Evolutionary conservation across 2,329 filamentous ascomycete species (phyloP), one percentile per base, ranked within the genome.

Genomic region (Sarocladiaceae sp.): DNA sequence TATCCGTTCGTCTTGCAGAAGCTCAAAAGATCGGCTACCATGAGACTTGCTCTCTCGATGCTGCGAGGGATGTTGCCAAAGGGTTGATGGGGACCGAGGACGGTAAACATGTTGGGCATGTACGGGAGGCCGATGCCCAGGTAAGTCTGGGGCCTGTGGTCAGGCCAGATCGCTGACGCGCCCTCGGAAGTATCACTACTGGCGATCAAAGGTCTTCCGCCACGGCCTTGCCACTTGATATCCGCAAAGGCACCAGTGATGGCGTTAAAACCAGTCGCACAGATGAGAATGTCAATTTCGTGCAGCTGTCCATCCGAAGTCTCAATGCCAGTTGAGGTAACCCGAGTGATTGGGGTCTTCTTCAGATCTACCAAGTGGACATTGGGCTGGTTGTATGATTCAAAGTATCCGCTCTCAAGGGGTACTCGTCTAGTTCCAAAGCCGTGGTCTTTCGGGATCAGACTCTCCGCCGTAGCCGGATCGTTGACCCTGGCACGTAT

Each of bases 231-330:
- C 20, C 72, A 59, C 15, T 66, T 67, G 25, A 73, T 62, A 11
- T 67, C 54, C 8, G 29, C 29, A 15, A 33, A 33, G 15, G 29
- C 29, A 33, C 29, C 29, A 10, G 29, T 33, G 29, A 33, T 78
- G 4, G 73, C 73, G 57, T 81, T 72, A 58, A 80, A 82, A 1
- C 79, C 78, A 0, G 78, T 81, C n/a, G 78, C 79, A 54, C 78
- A 80, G 46, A 84, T 69, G 18, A 84, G 74, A 12, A 72, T 71
- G 58, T 84, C 82, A 12, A 80, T 54, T 8, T 55, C 53, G 28
- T 68, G 56, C 2, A 66, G 56, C 42, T 53, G 53, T 18, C 65
- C 66, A 17, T 68, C 64, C 1, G 13, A 11, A 0, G 65, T 64
- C 20, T 56, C 55, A 39, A 76, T 63, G 0, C 73, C 73, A 0